Base-by-base conservation (phyloP, 1,284 basidiomycete genomes). In the Vanrija sp. region DNA sequence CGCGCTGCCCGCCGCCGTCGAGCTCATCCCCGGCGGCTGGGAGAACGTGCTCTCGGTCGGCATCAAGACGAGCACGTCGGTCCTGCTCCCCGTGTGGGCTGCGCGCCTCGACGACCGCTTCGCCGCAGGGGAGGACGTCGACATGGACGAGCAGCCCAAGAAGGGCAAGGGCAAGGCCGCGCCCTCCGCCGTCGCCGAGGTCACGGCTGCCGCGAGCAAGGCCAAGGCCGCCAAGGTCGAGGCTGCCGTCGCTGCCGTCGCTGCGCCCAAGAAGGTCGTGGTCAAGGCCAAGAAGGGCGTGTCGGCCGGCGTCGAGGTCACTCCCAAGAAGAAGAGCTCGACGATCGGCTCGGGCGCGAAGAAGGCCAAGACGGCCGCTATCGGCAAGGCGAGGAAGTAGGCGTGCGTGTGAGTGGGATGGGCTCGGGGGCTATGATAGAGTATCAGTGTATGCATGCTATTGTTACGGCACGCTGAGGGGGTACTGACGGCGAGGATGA, bases 81-180 rank as follows among this genome's bases (percentile, higher is more conserved):
- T 85, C n/a, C 85, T 87, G 59, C 77, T 98, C 25, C 95, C 95
- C 1, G 84, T 98, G 63, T 98, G 92, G 91, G 84, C 81, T 41
- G 83, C 84, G 45, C 79, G 78, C 14, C 79, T 79, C 6, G 80
- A 82, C 44, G 83, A 81, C 37, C 60, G 66, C 49, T 69, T 71
- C 59, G 64, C 63, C 41, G 54, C 51, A 23, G 50, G 49, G 23
- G 60, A 42, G 37, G 53, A 51, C 10, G 45, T 19, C 16, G 45
- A 35, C 12, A 53, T 52, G 46, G 44, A 24, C 12, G 42, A 36
- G n/a, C 10, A 14, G 2, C 15, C 12, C 23, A 54, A 51, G 49
- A 45, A 25, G 45, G 45, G 44, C 41, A 51, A 37, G 47, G 47
- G 27, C 20, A 45, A 44, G 31, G 48, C 41, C 24, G 31, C 42